phyloP scores from a whole-genome alignment of 2,329 filamentous ascomycete genomes.

The Trichoderma harzianum region DNA sequence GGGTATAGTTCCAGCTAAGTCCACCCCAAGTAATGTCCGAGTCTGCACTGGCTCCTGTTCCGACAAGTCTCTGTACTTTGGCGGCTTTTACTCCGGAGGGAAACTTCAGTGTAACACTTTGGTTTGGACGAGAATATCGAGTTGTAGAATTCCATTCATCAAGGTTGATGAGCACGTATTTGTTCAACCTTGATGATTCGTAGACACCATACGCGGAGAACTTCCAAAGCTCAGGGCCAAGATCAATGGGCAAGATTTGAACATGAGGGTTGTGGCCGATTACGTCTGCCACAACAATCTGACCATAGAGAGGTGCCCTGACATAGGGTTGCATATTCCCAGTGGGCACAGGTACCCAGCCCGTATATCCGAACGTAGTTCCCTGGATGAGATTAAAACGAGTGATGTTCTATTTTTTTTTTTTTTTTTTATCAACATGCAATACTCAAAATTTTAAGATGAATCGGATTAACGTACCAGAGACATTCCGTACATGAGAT shows the following conservation, averaged over 20 bases:
- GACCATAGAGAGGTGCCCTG: neutral
- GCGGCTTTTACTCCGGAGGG: neutral
- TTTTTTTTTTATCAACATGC: neutral
- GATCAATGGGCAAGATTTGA: neutral
- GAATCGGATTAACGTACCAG: neutral
- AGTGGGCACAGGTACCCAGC: neutral
- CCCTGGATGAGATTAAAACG: constrained; percentile 2
- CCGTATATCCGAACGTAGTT: constrained; percentile 4
- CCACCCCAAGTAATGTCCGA: constrained; percentile 2
- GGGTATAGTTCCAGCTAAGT: constrained; percentile 2
- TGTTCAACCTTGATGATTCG: neutral
- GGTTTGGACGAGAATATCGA: neutral
- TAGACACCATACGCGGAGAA: constrained; percentile 1
- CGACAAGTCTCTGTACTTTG: neutral
- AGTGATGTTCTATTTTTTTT: neutral
- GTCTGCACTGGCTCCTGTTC: neutral
- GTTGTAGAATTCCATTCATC: constrained; percentile 9
- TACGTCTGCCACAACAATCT: constrained; percentile 6
- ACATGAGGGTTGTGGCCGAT: neutral
- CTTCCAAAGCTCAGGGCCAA: neutral
- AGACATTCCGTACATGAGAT: constrained; percentile 6
- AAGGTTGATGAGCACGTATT: constrained; percentile 2
- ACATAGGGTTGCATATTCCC: constrained; percentile 2
- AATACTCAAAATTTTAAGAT: too few species aligned
- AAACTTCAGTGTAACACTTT: neutral